These are phyloP conservation scores for Suhomyces maxii DNA, from an alignment of 1,139 yeast species.

Conservation along the genomic window DNA sequence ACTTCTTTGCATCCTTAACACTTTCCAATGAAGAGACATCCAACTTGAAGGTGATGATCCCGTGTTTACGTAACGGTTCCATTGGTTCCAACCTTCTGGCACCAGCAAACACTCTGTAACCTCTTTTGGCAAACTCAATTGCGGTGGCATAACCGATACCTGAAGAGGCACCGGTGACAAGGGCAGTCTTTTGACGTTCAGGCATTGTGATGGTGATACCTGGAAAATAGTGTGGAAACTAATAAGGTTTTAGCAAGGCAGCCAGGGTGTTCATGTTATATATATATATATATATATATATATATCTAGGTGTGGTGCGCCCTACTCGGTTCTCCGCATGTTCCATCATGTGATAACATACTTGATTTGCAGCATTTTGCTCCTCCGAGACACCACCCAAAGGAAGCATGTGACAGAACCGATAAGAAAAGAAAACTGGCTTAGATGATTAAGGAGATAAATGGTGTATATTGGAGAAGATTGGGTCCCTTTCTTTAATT, in stretches of 20 bases:
- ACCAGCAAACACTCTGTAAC: slow-evolving; percentile 68
- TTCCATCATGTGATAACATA: too few species aligned
- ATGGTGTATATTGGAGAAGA: too few species aligned
- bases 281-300: too few species aligned
- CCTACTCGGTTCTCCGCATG: too few species aligned
- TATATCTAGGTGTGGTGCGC: too few species aligned
- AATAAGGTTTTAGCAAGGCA: too few species aligned
- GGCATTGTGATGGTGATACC: neutral
- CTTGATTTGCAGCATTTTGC: too few species aligned
- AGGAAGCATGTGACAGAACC: too few species aligned
- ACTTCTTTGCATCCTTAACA: slow-evolving; percentile 44
- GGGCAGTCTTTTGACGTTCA: slow-evolving; percentile 37
- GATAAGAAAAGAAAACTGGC: too few species aligned
- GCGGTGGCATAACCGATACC: slow-evolving; percentile 77
- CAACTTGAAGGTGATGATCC: slow-evolving; percentile 33
- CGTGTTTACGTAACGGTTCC: slow-evolving; percentile 49
- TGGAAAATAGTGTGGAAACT: neutral
- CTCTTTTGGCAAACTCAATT: slow-evolving; percentile 60
- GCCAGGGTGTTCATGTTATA: neutral
- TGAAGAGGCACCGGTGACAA: slow-evolving; percentile 79
- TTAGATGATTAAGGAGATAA: too few species aligned
- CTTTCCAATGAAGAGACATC: slow-evolving; percentile 59
- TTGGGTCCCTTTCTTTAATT: too few species aligned
- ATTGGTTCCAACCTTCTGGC: slow-evolving; percentile 70
- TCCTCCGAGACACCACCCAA: too few species aligned